Conservation (phyloP, 2,329 filamentous ascomycete genomes). For the Magnaporthiopsis poae region DNA sequence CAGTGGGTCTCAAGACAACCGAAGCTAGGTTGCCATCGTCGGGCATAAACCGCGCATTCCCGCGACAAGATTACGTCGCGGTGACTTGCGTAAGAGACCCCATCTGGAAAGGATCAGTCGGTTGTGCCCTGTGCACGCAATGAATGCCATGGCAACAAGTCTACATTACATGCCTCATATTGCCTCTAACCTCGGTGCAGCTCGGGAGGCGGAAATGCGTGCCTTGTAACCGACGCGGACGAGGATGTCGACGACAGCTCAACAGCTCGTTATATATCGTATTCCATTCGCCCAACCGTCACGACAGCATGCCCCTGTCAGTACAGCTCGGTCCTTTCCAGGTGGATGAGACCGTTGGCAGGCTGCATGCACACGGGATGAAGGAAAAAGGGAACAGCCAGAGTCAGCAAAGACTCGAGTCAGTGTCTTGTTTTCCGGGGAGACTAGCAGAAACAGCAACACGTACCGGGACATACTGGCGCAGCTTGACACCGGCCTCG, state of each 20-base stretch:
- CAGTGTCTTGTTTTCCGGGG: neutral
- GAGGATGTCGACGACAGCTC: neutral
- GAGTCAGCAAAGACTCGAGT: conserved; percentile 5
- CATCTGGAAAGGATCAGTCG: neutral
- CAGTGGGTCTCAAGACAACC: conserved; percentile 7
- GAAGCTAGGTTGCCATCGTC: conserved; percentile 10
- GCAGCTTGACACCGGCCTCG: conserved; percentile 71
- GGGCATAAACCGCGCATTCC: conserved; percentile 1
- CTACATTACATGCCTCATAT: neutral
- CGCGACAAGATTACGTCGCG: neutral
- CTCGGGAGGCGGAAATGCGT: neutral
- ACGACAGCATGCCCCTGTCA: conserved; percentile 1
- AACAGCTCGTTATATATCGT: neutral
- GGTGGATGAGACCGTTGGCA: conserved; percentile 53
- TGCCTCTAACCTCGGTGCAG: neutral
- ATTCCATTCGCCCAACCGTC: neutral
- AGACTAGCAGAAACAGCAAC: neutral
- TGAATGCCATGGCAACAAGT: neutral
- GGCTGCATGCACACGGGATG: conserved; percentile 33
- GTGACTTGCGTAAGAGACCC: neutral
- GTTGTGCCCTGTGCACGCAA: neutral
- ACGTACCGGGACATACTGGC: conserved; percentile 77
- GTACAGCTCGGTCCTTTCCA: conserved; percentile 42
- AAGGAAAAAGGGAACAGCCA: neutral
- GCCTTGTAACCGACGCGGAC: neutral